Percentiles rank a stretch among this genome's conserved stretches.
phyloP scores from a whole-genome alignment of 1,139 yeast species.

The Kurtzmaniella quercitrusa region DNA sequence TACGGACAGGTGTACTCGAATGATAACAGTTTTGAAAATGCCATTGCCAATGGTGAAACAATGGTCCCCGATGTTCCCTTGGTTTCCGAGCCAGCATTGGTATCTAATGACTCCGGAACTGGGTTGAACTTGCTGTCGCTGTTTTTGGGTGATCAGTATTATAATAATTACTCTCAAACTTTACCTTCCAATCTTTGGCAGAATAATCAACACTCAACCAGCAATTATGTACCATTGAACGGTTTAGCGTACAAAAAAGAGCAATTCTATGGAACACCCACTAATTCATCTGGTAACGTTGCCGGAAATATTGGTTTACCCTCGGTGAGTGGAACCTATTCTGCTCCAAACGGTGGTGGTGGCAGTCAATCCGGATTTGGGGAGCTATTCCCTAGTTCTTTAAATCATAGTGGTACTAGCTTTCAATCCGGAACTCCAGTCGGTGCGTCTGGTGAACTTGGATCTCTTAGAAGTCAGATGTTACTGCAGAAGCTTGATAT shows the following conservation, averaged over 20 bases:
- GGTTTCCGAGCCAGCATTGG: neutral
- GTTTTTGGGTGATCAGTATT: neutral
- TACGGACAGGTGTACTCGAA: slow-evolving; percentile 24
- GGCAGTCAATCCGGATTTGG: slow-evolving; percentile 4
- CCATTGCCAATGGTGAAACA: neutral
- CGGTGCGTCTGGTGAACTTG: neutral
- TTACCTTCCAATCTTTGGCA: slow-evolving; percentile 7
- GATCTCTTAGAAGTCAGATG: slow-evolving; percentile 2
- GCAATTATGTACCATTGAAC: slow-evolving; percentile 6
- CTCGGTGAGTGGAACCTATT: neutral
- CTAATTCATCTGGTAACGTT: slow-evolving; percentile 1
- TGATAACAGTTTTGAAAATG: slow-evolving; percentile 9
- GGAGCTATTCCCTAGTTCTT: slow-evolving; percentile 5
- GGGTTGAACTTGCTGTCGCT: slow-evolving; percentile 3
- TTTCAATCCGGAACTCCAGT: slow-evolving; percentile 6
- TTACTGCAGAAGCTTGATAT: slow-evolving; percentile 8
- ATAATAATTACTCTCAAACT: slow-evolving; percentile 5
- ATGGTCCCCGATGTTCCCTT: neutral
- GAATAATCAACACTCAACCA: neutral
- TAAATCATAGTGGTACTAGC: slow-evolving; percentile 7
- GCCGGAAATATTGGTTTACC: neutral
- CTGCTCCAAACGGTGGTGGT: neutral
- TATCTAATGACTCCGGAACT: neutral
- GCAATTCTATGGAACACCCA: slow-evolving; percentile 2
- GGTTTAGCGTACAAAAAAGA: slow-evolving; percentile 6